Evolutionary conservation across 352 stramenopile species (phyloP).

Genomic region (Lagenidium sp.): DNA sequence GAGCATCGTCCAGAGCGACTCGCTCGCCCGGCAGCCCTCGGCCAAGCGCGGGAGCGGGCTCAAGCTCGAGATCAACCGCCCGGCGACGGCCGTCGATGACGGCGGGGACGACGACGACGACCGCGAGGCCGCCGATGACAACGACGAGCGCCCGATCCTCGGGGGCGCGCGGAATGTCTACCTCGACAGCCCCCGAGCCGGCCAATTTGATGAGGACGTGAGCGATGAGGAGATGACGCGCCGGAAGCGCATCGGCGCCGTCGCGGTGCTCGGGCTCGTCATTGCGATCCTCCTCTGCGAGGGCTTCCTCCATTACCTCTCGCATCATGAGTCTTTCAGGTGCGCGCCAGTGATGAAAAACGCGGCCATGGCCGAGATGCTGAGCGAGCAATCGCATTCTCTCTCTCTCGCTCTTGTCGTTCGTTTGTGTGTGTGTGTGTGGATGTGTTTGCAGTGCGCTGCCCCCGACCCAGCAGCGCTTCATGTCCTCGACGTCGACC

Average conservation of each 20-base stretch:
- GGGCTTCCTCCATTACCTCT: constrained; percentile 49
- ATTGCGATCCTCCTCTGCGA: constrained; percentile 55
- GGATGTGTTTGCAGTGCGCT: constrained; percentile 26
- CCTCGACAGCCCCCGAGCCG: constrained; percentile 52
- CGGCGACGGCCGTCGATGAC: constrained; percentile 17
- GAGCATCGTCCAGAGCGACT: constrained; percentile 42
- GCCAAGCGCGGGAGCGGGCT: constrained; percentile 1
- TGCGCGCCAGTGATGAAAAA: no score
- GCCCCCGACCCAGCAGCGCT: constrained; percentile 64
- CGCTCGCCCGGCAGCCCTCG: constrained; percentile 19
- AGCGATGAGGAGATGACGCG: constrained; percentile 41
- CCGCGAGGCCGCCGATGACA: constrained; percentile 30
- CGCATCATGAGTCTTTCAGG: constrained; percentile 64
- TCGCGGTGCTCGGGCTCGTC: constrained; percentile 43
- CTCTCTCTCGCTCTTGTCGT: no score
- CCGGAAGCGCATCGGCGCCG: constrained; percentile 44
- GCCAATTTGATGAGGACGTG: constrained; percentile 26
- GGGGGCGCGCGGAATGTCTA: constrained; percentile 46
- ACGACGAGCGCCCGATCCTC: constrained; percentile 27
- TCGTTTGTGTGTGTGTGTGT: constrained; percentile 2
- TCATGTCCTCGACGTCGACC: constrained; percentile 63
- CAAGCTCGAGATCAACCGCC: constrained; percentile 17
- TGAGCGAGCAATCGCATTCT: not conserved
- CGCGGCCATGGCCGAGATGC: no score
- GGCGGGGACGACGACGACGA: no score